A percentile compares a stretch with the other conserved stretches of the same genome.
phyloP scores from a whole-genome alignment of 2,329 filamentous ascomycete species.

The Aspergillus floridensis region DNA sequence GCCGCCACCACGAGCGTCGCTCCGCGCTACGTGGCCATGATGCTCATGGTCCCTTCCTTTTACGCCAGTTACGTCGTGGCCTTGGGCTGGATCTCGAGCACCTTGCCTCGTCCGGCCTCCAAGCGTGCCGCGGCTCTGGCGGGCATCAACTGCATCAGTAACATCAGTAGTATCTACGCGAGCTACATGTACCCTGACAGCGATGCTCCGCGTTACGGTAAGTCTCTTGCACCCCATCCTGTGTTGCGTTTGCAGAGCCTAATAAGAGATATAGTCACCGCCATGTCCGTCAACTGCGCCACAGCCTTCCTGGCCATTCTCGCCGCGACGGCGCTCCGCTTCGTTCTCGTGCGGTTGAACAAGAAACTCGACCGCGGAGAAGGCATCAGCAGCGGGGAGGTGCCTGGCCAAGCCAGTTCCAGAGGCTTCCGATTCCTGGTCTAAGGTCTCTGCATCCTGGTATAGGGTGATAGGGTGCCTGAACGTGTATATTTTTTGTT shows the following conservation, averaged over 20 bases:
- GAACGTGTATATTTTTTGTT: neutral
- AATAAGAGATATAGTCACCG: constrained; percentile 44
- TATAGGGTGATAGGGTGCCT: no score
- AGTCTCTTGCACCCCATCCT: constrained; percentile 37
- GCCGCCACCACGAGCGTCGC: constrained; percentile 60
- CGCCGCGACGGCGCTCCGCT: constrained; percentile 60
- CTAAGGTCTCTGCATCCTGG: constrained; percentile 28
- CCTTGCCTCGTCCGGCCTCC: constrained; percentile 70
- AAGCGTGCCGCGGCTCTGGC: constrained; percentile 72
- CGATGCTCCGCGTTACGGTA: constrained; percentile 41
- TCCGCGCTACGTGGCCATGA: constrained; percentile 67
- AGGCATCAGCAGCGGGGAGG: constrained; percentile 49
- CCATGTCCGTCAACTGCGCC: constrained; percentile 67
- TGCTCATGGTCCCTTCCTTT: constrained; percentile 66
- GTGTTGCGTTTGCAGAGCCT: constrained; percentile 9
- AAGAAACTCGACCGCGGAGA: constrained; percentile 67
- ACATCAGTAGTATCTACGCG: constrained; percentile 68
- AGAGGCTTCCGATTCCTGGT: constrained; percentile 67
- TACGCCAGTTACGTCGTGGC: constrained; percentile 67
- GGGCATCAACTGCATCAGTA: constrained; percentile 71
- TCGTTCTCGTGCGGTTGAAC: constrained; percentile 65
- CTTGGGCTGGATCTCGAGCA: constrained; percentile 73
- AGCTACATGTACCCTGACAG: constrained; percentile 63
- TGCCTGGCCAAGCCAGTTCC: constrained; percentile 54
- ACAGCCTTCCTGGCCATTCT: constrained; percentile 64